Evolutionary conservation across 306 rosid species (phyloP), one percentile per base, ranked within the genome.

Genomic region (Quillaja saponaria): DNA sequence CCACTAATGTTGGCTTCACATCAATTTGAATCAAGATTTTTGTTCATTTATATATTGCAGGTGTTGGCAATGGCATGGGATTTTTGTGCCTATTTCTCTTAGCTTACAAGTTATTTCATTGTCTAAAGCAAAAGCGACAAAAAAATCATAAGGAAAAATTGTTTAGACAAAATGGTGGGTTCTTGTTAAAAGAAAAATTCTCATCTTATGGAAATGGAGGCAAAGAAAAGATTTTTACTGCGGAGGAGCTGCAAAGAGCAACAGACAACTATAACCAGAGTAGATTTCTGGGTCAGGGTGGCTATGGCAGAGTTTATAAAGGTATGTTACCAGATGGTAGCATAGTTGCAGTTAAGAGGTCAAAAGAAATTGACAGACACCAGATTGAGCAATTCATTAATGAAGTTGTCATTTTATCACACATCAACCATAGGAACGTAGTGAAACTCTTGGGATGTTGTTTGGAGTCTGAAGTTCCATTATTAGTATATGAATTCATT

Each of bases 161-260:
- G 17, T 82, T 85, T 73, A 70, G 64, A 72, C 80, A 78, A 80
- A 85, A 85, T 11, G 91, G 91, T 5, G 88, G 91, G 34, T 41
- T 69, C 19, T 55, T 80, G 68, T 58, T 85, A 51, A 78, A 58
- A 28, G 78, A 83, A 49, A 76, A 76, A 49, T 19, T 71, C 7
- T 71, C 81, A 41, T 57, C 49, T 3, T 52, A 4, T 6, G 78
- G 76, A 9, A 74, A 48, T 52, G 62, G 65, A 41, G 75, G 78
- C n/a, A 73, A 38, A 58, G 70, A 71, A 54, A 83, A 74, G 31
- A 68, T 76, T 13, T 86, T 76, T 14, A 58, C 78, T 0, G 74
- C 72, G 5, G 78, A 81, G 58, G 90, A 86, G 64, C 58, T 86
- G 10, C 44, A 76, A 34, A 66, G 76, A 72, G 83, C 83, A 34